Evolutionary conservation across 768 basidiomycete genomes (phyloP).

Genomic region (Cystobasidium onofrii): DNA sequence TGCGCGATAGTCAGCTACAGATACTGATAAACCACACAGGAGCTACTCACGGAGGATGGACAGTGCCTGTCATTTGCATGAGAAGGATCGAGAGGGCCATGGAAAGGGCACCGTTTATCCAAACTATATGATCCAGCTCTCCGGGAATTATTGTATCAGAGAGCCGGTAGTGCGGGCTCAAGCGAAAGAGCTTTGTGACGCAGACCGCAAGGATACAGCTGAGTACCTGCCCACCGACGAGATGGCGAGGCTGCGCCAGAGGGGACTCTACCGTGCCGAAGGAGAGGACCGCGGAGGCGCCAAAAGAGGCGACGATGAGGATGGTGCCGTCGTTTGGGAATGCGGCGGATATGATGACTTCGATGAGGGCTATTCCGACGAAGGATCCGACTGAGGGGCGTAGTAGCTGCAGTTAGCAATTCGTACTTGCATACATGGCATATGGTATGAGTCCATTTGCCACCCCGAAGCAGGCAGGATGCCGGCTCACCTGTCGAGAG

Average conservation of each 20-base stretch:
- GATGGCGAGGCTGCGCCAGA: conserved; percentile 29
- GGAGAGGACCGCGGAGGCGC: conserved; percentile 23
- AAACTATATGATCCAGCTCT: conserved; percentile 29
- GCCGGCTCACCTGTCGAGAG: background rate
- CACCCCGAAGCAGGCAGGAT: too few relatives aligned
- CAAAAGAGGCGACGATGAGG: conserved; percentile 24
- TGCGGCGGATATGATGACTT: conserved; percentile 28
- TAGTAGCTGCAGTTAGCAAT: background rate
- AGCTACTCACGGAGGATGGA: conserved; percentile 30
- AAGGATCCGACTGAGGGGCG: background rate
- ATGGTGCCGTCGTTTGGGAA: conserved; percentile 30
- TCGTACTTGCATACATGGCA: too few relatives aligned
- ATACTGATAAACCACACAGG: too few relatives aligned
- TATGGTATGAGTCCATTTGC: too few relatives aligned
- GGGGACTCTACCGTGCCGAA: conserved; percentile 30
- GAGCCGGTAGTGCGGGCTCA: conserved; percentile 10
- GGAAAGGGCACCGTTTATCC: conserved; percentile 26
- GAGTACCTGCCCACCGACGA: conserved; percentile 25
- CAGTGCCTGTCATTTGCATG: conserved; percentile 34
- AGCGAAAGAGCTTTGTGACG: conserved; percentile 24
- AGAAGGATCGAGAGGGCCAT: conserved; percentile 19
- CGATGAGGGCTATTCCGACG: conserved; percentile 25
- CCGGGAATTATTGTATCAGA: background rate
- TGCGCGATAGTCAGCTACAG: background rate
- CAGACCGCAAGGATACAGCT: conserved; percentile 7